These are phyloP conservation scores for Sarocladium brachiariae DNA, from an alignment of 2,329 filamentous ascomycete genomes.

Conservation along the genomic window DNA sequence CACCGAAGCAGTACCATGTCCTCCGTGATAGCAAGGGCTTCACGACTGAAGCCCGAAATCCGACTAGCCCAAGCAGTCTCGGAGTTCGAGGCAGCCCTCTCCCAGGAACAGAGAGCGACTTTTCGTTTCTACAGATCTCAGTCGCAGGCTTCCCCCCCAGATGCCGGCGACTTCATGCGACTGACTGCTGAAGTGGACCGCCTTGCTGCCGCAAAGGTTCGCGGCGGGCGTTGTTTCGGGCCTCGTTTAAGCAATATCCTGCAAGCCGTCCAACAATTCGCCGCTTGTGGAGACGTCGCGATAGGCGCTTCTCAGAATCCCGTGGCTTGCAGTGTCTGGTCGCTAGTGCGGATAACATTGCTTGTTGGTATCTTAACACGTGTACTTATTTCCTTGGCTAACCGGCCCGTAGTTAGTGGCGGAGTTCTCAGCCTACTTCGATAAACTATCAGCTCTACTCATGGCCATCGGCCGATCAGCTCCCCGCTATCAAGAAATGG, in stretches of 20 bases:
- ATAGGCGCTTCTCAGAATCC: constrained; percentile 37
- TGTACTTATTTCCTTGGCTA: background rate
- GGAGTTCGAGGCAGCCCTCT: constrained; percentile 30
- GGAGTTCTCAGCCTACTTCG: constrained; percentile 25
- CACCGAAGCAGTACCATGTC: background rate
- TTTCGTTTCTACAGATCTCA: constrained; percentile 19
- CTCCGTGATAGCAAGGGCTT: too few relatives aligned
- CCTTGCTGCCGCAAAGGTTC: constrained; percentile 13
- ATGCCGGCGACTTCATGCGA: constrained; percentile 29
- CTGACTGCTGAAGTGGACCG: constrained; percentile 32
- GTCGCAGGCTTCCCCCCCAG: constrained; percentile 19
- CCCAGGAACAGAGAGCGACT: constrained; percentile 25
- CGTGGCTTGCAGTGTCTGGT: constrained; percentile 37
- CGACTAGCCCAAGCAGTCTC: constrained; percentile 31
- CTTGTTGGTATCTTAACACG: constrained; percentile 24
- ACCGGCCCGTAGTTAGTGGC: constrained; percentile 21
- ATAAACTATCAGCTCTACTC: constrained; percentile 32
- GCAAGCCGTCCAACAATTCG: constrained; percentile 34
- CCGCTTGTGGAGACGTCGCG: constrained; percentile 28
- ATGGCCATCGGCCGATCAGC: constrained; percentile 33
- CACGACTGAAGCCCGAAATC: background rate
- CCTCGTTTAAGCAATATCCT: constrained; percentile 34
- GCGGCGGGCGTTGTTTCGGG: constrained; percentile 27
- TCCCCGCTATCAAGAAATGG: constrained; percentile 32
- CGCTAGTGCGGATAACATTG: constrained; percentile 33